Percentiles rank a stretch among this genome's conserved stretches.
Conservation (phyloP, 2,329 filamentous ascomycete genomes). For the Claviceps sp. region DNA sequence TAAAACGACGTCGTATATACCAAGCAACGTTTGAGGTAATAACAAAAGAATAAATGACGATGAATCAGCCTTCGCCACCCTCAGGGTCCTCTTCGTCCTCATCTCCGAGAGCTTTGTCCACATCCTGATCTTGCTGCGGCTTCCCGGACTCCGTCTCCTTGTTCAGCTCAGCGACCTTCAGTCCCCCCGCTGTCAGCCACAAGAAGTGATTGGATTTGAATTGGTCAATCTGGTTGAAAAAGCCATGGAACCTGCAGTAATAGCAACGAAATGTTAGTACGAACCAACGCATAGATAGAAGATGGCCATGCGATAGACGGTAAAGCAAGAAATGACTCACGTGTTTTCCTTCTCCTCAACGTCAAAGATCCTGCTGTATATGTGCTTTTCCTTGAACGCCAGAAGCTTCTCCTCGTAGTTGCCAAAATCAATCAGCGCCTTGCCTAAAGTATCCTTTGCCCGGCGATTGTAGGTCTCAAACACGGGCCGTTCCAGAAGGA, state of each 20-base stretch:
- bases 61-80: conserved; percentile 25
- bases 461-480: conserved; percentile 81
- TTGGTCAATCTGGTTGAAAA: conserved; percentile 69
- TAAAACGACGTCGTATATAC: background rate
- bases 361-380: conserved; percentile 82
- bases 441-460: conserved; percentile 47
- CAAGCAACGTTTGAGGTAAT: too few relatives aligned
- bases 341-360: conserved; percentile 79
- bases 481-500: conserved; percentile 80
- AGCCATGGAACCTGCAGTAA: conserved; percentile 51
- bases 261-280: conserved; percentile 6
- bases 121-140: conserved; percentile 25
- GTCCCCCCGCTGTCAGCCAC: conserved; percentile 58
- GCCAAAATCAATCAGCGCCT: conserved; percentile 62
- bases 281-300: background rate
- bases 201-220: conserved; percentile 60
- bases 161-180: conserved; percentile 41
- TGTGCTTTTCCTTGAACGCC: conserved; percentile 82
- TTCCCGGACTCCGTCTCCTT: conserved; percentile 19
- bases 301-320: background rate
- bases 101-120: conserved; percentile 37
- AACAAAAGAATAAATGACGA: too few relatives aligned
- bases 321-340: conserved; percentile 38
- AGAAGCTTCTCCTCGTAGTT: conserved; percentile 67
- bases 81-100: conserved; percentile 39